These are phyloP conservation scores for Marsdenia floribunda DNA, from an alignment of 257 asterid genomes.

Conservation along the genomic window DNA sequence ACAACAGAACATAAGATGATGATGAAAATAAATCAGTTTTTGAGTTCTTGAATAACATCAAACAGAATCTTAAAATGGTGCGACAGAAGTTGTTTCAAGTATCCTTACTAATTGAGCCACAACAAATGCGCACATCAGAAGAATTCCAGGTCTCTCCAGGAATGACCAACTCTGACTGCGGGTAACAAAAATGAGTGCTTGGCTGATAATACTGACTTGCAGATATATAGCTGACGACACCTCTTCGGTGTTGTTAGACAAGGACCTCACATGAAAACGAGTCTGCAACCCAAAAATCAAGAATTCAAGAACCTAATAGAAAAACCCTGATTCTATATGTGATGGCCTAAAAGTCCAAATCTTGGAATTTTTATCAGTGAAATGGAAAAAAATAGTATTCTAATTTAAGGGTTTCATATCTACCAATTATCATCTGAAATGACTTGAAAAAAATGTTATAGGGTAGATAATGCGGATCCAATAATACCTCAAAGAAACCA, in stretches of 20 bases:
- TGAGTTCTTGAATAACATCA: neutral
- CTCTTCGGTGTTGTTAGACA: conserved; percentile 19
- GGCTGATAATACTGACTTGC: conserved; percentile 32
- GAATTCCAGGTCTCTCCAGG: conserved; percentile 29
- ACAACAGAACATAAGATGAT: neutral
- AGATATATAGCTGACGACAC: conserved; percentile 29
- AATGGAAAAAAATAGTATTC: neutral
- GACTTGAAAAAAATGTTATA: neutral
- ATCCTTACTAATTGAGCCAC: conserved; percentile 26
- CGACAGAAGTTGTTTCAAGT: neutral
- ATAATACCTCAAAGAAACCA: conserved; percentile 21
- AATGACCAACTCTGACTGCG: conserved; percentile 32
- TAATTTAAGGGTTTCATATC: neutral
- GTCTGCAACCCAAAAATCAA: conserved; percentile 14
- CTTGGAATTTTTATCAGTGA: neutral
- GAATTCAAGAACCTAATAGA: neutral
- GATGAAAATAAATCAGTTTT: neutral
- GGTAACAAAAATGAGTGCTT: conserved; percentile 25
- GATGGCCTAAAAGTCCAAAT: neutral
- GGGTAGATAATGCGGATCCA: neutral
- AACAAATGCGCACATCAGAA: conserved; percentile 28
- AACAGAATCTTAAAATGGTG: neutral
- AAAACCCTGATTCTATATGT: neutral
- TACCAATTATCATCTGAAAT: neutral
- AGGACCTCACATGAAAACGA: conserved; percentile 24